Base-by-base conservation (phyloP, 306 rosid genomes). In the Rosa lucieae region DNA sequence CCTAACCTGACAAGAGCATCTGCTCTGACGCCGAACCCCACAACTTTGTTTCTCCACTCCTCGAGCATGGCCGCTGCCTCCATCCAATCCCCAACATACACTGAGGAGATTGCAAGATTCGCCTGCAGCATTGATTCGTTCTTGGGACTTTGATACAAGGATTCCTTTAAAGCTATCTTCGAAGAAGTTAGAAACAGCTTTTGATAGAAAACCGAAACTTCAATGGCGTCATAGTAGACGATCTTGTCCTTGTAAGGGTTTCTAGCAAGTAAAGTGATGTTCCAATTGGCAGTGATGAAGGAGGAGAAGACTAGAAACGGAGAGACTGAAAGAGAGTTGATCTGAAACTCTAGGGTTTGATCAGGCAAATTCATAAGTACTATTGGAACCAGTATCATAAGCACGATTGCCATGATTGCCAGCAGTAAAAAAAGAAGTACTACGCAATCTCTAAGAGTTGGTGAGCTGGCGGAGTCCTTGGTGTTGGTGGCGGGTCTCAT, bases 261-360 rank as follows among this genome's bases (percentile, higher is more conserved):
- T 37, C 23, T 66, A 37, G 70, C 23, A 5, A 5, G 70, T 18
- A 66, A 15, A 37, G 23, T 66, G 46, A 66, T 37, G 21, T 66
- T 37, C 70, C 70, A 66, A 37, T 18, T 66, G 8, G 70, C 70
- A 66, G 70, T 35, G 70, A 66, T 66, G 46, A 23, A 66, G 70
- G 70, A 66, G 46, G 70, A 17, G 70, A 12, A 37, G 47, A 66
- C 46, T 17, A 66, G 21, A 14, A 66, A 66, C 6, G 46, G 70
- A 66, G 46, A 37, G 70, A 37, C 47, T 5, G 23, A 14, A 66
- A 66, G 70, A 35, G 46, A 35, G 47, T 66, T 66, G n/a, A 37
- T 35, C 21, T 35, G n/a, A 37, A 66, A 66, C 46, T 66, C 70
- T 66, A 66, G 46, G 46, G 70, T 37, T 66, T 37, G 42, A 26